phyloP scores from a whole-genome alignment of 2,329 filamentous ascomycete genomes.

The Talaromyces sp. region DNA sequence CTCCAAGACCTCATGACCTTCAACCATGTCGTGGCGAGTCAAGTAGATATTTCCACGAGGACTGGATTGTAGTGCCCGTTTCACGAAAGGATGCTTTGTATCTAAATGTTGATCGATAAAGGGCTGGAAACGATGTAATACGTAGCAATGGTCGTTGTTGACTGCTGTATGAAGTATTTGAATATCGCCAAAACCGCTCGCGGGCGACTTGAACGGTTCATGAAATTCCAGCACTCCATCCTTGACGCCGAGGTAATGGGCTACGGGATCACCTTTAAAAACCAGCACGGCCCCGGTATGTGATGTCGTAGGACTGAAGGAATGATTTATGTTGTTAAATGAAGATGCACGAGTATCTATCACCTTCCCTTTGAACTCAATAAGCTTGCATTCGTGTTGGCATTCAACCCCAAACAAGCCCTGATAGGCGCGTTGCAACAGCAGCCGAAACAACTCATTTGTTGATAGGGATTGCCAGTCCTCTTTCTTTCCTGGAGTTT shows the following conservation, averaged over 20 bases:
- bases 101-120: slow-evolving; percentile 23
- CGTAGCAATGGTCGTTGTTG: slow-evolving; percentile 26
- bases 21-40: slow-evolving; percentile 32
- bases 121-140: slow-evolving; percentile 38
- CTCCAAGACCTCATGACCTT: no score
- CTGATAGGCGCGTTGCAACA: slow-evolving; percentile 33
- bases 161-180: slow-evolving; percentile 38
- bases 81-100: slow-evolving; percentile 35
- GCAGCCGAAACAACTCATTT: slow-evolving; percentile 34
- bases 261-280: slow-evolving; percentile 31
- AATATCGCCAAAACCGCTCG: slow-evolving; percentile 28
- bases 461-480: slow-evolving; percentile 22
- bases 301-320: no score
- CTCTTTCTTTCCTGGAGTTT: slow-evolving; percentile 35
- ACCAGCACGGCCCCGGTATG: no score
- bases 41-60: slow-evolving; percentile 30
- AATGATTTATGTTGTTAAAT: no score
- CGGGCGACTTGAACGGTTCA: slow-evolving; percentile 24
- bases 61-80: slow-evolving; percentile 31
- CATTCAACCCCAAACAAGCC: slow-evolving; percentile 43
- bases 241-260: slow-evolving; percentile 31
- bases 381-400: slow-evolving; percentile 32
- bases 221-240: slow-evolving; percentile 19
- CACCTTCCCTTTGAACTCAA: slow-evolving; percentile 26
- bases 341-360: slow-evolving; percentile 41